phyloP scores from a whole-genome alignment of 257 asterid genomes.

The Solanum piurae region DNA sequence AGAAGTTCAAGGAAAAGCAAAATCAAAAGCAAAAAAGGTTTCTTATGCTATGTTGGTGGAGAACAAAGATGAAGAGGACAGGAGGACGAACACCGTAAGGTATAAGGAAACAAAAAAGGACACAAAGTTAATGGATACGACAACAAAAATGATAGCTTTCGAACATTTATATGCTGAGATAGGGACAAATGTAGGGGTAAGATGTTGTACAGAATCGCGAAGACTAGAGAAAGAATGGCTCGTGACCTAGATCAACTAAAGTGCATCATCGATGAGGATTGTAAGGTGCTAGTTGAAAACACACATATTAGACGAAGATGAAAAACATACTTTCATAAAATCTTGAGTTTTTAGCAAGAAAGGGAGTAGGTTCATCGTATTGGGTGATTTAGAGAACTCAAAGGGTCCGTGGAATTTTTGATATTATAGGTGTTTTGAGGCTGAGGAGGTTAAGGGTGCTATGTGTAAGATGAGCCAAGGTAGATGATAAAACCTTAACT shows the following conservation, averaged over 20 bases:
- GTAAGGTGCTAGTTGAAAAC: too few relatives aligned
- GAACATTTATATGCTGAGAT: background rate
- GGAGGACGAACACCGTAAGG: background rate
- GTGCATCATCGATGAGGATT: too few relatives aligned
- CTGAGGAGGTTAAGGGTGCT: background rate
- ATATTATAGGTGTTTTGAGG: background rate
- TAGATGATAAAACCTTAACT: background rate
- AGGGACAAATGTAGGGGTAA: background rate
- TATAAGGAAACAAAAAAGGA: background rate
- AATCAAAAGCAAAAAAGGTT: background rate
- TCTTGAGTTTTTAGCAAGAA: too few relatives aligned
- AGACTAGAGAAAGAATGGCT: too few relatives aligned
- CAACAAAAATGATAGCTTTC: background rate
- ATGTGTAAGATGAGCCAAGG: background rate
- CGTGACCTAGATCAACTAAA: too few relatives aligned
- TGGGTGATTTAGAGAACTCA: too few relatives aligned
- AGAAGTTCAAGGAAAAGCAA: background rate
- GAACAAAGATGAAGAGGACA: background rate
- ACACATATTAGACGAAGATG: too few relatives aligned
- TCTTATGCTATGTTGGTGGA: background rate
- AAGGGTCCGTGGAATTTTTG: too few relatives aligned
- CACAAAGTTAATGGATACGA: background rate
- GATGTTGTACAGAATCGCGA: too few relatives aligned
- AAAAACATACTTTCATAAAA: too few relatives aligned
- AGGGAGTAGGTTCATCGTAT: too few relatives aligned